Conservation (phyloP, 192 early-diverging fungal species). For the Thoreauomyces humboldtii region DNA sequence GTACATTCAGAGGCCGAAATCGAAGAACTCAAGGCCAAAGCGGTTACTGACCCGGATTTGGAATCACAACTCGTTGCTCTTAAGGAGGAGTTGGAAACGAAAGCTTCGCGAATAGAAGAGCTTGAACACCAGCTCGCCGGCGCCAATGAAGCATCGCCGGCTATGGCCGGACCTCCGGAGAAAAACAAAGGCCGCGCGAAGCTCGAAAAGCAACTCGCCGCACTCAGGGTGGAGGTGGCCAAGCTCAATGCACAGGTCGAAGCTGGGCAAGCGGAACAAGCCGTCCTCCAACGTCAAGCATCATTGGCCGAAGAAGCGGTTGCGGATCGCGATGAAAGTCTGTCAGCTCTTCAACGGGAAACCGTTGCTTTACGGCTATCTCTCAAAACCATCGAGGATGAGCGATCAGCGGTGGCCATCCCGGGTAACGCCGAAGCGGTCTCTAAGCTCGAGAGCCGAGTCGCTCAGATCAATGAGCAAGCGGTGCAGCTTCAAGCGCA, state of each 20-base stretch:
- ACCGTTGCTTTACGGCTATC: too few relatives aligned
- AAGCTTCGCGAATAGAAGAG: slow-evolving; percentile 1
- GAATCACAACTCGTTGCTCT: not conserved
- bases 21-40: not conserved
- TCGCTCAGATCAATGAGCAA: too few relatives aligned
- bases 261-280: too few relatives aligned
- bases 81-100: not conserved
- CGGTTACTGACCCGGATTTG: not conserved
- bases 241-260: slow-evolving; percentile 5
- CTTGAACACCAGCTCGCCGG: not conserved
- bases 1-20: slow-evolving; percentile 18
- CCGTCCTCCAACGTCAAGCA: too few relatives aligned
- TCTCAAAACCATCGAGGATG: too few relatives aligned
- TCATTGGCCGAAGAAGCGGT: too few relatives aligned
- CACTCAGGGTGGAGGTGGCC: not conserved
- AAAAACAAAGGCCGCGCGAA: slow-evolving; percentile 1
- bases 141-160: not conserved
- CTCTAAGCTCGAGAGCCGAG: too few relatives aligned
- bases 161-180: not conserved
- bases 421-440: too few relatives aligned
- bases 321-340: too few relatives aligned
- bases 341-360: too few relatives aligned
- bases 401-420: too few relatives aligned
- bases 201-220: slow-evolving; percentile 8
- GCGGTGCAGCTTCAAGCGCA: too few relatives aligned